phyloP scores from a whole-genome alignment of 1,284 basidiomycete genomes.

The Termitomyces sp. region DNA sequence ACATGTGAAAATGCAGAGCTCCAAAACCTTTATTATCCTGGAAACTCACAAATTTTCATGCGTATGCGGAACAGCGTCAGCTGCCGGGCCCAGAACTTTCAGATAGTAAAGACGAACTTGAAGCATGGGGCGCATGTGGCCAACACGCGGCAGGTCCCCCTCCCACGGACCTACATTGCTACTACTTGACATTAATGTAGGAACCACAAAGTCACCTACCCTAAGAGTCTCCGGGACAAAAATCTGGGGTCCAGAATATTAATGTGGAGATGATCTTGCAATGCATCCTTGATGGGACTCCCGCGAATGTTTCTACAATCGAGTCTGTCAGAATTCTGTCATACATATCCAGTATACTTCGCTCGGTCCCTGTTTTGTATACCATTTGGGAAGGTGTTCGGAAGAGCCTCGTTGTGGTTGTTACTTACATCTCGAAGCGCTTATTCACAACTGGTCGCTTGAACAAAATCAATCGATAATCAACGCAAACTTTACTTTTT shows the following conservation, averaged over 20 bases:
- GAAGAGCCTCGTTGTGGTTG: neutral
- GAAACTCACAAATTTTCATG: neutral
- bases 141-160: conserved; percentile 2
- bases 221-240: neutral
- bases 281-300: neutral
- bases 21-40: neutral
- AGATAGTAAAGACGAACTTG: neutral
- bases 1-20: neutral
- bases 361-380: neutral
- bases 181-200: neutral
- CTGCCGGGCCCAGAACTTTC: neutral
- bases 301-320: neutral
- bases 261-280: neutral
- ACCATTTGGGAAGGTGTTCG: neutral
- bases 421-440: neutral
- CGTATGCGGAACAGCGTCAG: neutral
- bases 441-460: neutral
- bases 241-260: conserved; percentile 12
- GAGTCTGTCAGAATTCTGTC: neutral
- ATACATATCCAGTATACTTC: neutral
- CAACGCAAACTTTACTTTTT: conserved; percentile 2
- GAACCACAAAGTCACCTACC: neutral
- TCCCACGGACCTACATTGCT: neutral
- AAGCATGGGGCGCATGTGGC: conserved; percentile 3
- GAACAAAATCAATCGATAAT: conserved; percentile 18